Conservation (phyloP, 2,329 filamentous ascomycete species). For the Neonectria ditissima region DNA sequence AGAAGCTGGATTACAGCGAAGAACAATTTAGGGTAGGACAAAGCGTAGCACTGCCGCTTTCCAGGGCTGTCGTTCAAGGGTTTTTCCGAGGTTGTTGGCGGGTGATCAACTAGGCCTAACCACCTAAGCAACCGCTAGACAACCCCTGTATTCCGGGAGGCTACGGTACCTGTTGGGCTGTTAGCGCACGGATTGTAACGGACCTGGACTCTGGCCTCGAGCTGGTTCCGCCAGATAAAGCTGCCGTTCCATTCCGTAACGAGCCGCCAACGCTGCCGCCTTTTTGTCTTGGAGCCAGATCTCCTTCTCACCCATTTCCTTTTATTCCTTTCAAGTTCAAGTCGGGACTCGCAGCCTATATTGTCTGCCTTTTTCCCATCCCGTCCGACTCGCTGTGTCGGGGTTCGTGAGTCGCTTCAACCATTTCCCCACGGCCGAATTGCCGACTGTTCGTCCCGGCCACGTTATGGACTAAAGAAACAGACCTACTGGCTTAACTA, state of each 20-base stretch:
- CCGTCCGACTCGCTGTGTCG: constrained; percentile 1
- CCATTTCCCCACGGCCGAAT: constrained; percentile 25
- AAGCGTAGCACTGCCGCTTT: neutral
- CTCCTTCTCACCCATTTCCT: neutral
- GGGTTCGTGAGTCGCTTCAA: constrained; percentile 25
- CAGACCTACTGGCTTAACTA: too few relatives aligned
- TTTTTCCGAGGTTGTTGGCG: neutral
- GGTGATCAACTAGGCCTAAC: neutral
- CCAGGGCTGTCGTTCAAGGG: neutral
- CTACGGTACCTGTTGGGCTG: constrained; percentile 1
- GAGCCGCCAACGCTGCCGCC: constrained; percentile 13
- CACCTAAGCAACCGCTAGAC: constrained; percentile 2
- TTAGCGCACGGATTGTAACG: neutral
- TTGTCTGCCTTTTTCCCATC: constrained; percentile 1
- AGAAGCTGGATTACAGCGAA: neutral
- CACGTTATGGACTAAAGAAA: constrained; percentile 20
- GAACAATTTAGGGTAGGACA: neutral
- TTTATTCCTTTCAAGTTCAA: neutral
- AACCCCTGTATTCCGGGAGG: constrained; percentile 14
- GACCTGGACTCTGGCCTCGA: constrained; percentile 14
- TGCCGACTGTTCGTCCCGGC: constrained; percentile 22
- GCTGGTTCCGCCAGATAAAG: constrained; percentile 26
- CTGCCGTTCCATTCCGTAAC: constrained; percentile 21
- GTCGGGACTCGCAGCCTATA: constrained; percentile 3
- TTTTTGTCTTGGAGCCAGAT: constrained; percentile 4